Evolutionary conservation across 768 basidiomycete species (phyloP), one percentile per base, ranked within the genome.

Genomic region (Auricularia heimuer): DNA sequence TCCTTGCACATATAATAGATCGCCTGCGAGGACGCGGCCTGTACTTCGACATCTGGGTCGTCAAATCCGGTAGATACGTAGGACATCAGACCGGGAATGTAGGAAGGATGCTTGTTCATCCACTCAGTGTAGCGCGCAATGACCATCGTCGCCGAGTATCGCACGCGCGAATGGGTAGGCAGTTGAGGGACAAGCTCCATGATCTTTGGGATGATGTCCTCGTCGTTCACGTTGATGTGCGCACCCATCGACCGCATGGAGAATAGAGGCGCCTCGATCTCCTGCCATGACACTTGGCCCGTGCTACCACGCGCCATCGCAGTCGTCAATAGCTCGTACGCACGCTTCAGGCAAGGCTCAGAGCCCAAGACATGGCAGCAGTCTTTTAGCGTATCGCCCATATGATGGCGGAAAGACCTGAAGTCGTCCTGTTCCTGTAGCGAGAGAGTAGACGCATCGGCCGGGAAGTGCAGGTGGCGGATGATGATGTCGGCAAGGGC

Each of bases 341-440:
- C 83, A 2, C 88, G 82, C 63, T 87, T 75, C 54, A 99, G 80
- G 72, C 97, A 98, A 2, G 81, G 82, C 62, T 93, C 88, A 2
- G 95, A 83, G 54, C 94, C 90, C 56, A 99, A 82, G 60, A 99
- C 94, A 68, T 88, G 84, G 75, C 97, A 99, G 73, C 97, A 98
- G 73, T 99, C 97, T 76, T 99, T 99, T 68, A 99, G 82, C 3
- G 97, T 98, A 74, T 99, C 95, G 45, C 97, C 97, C 92, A 99
- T 98, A 67, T 94, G 87, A 78, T 99, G 97, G 61, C 97, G 82
- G 80, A 99, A 99, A 3, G 86, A 83, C 24, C 97, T 85, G 82
- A 98, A 99, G 70, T 89, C 88, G 64, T 99, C 97, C 3, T 88
- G 83, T 73, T 98, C 97, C 76, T 95, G 92, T 18, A 87, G 85